Evolutionary conservation across 1,284 basidiomycete genomes (phyloP), one percentile per base, ranked within the genome.

Genomic region (Microbotryum intermedium): DNA sequence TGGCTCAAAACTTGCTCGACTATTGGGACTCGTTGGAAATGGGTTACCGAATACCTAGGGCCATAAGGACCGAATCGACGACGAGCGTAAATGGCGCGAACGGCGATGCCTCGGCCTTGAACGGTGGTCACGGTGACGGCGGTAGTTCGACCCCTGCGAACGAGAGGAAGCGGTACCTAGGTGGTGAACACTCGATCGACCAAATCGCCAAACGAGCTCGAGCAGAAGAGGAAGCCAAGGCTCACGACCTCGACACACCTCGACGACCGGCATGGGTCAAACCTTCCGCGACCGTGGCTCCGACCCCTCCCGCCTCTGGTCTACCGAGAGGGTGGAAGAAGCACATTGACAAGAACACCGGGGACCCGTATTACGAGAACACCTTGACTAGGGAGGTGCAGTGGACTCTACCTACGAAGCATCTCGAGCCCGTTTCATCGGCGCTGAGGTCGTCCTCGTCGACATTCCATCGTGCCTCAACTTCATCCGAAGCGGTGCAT

Each of bases 11-110:
- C 82, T 77, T 92, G 18, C 75, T 89, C 4, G 80, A 80, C 21
- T 79, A 84, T 56, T 95, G 91, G 91, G 80, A 82, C 39, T 79
- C 79, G 21, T 79, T 94, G 48, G 83, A 86, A 53, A 76, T 84
- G 45, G 85, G 83, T 10, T 92, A 88, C 74, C 85, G 90, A 67
- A 94, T 95, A 81, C 86, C 88, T 10, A 88, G 87, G 72, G 54
- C 62, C 30, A 45, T 49, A 67, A 58, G 62, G 64, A 23, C 44
- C 26, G 1, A 43, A 28, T 39, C 20, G 53, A 58, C 21, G 51
- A 57, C 45, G 21, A 39, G 16, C 34, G 13, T 18, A 3, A 39
- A 39, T 39, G 34, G 34, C 34, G 34, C 34, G 34, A 16, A 39
- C 13, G 34, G 9, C 9, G 34, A 39, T 39, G 13, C 34, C 13